Percentiles rank a stretch among this genome's conserved stretches.
phyloP scores from a whole-genome alignment of 768 basidiomycete genomes.

The Tylopilus rubrobrunneus region DNA sequence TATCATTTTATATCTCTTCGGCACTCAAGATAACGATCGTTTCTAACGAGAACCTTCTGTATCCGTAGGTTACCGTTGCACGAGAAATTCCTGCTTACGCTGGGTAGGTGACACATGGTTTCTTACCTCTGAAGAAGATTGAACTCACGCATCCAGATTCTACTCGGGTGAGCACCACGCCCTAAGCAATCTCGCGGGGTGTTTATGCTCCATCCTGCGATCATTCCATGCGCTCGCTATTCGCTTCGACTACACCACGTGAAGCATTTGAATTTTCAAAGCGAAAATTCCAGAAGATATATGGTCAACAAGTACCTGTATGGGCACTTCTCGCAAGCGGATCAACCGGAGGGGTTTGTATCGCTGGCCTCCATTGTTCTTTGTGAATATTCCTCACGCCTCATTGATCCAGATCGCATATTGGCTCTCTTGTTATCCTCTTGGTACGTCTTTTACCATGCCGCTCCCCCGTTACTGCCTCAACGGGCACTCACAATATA shows the following conservation, averaged over 20 bases:
- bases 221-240: too few species aligned
- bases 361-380: not conserved
- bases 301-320: conserved; percentile 69
- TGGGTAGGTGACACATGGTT: conserved; percentile 38
- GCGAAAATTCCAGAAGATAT: conserved; percentile 60
- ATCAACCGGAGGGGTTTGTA: conserved; percentile 73
- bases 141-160: conserved; percentile 42
- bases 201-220: too few species aligned
- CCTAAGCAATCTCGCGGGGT: too few species aligned
- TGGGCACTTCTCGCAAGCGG: conserved; percentile 85
- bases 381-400: not conserved
- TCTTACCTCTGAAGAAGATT: not conserved
- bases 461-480: not conserved
- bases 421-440: conserved; percentile 91
- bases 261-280: conserved; percentile 88
- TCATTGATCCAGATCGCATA: conserved; percentile 33
- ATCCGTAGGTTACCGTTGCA: conserved; percentile 72
- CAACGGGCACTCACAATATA: not conserved
- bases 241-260: too few species aligned
- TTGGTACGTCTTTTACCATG: conserved; percentile 43
- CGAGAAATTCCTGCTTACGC: conserved; percentile 97
- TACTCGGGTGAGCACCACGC: conserved; percentile 47
- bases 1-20: not conserved
- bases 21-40: not conserved
- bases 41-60: not conserved